These are phyloP conservation scores for Catunica adiposa DNA, from an alignment of 2,329 filamentous ascomycete genomes.

Conservation along the genomic window DNA sequence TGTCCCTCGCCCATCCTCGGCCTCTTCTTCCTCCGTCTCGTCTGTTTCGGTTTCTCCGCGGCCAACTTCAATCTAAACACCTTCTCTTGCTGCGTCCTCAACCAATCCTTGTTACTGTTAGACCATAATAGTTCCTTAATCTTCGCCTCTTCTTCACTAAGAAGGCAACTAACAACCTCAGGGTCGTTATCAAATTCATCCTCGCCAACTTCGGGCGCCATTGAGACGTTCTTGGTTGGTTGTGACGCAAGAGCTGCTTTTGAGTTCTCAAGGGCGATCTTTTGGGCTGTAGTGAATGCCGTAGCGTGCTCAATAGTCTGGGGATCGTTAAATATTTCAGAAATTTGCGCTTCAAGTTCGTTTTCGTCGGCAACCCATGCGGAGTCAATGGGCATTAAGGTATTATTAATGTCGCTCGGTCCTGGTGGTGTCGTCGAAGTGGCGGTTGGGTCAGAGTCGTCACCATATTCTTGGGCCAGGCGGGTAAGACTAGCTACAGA, in stretches of 20 bases:
- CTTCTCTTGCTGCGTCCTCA: constrained; percentile 74
- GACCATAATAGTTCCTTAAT: constrained; percentile 91
- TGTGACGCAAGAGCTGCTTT: constrained; percentile 33
- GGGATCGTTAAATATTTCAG: constrained; percentile 49
- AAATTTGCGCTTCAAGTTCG: constrained; percentile 53
- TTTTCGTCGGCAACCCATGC: constrained; percentile 48
- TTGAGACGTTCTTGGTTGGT: constrained; percentile 33
- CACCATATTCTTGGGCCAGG: constrained; percentile 12
- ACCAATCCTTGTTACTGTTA: constrained; percentile 84
- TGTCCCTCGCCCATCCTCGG: constrained; percentile 49
- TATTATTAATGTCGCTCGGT: constrained; percentile 17
- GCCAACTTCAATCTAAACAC: constrained; percentile 55
- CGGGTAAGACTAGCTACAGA: constrained; percentile 17
- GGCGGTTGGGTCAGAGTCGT: background rate
- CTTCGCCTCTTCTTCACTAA: constrained; percentile 55
- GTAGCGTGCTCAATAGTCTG: constrained; percentile 39
- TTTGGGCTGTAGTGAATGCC: constrained; percentile 40
- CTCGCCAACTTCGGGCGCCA: constrained; percentile 52
- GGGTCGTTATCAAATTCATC: constrained; percentile 80
- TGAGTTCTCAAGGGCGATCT: constrained; percentile 37
- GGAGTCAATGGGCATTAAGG: constrained; percentile 36
- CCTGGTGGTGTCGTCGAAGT: constrained; percentile 7
- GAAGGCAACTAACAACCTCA: constrained; percentile 66
- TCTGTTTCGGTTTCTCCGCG: constrained; percentile 38
- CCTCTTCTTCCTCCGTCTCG: constrained; percentile 36